Evolutionary conservation across 768 basidiomycete species (phyloP), one percentile per base, ranked within the genome.

Genomic region (Hericium alpestre): DNA sequence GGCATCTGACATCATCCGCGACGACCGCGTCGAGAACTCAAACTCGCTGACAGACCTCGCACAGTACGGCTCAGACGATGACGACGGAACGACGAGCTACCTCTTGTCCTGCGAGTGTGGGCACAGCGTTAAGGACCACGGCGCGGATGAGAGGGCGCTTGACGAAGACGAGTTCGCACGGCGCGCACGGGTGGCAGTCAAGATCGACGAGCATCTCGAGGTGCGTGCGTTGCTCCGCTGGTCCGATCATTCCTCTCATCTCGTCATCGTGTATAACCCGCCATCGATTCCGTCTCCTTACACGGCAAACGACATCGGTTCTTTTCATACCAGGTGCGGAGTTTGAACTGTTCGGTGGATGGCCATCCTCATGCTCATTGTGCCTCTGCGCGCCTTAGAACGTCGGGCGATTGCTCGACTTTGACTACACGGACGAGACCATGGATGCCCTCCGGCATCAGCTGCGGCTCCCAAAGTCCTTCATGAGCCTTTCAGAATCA

Each of bases 121-220:
- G 0, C 90, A 92, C 68, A 73, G 73, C 51, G 78, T 80, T 27
- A 69, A 66, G 40, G 76, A 80, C 23, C 88, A 90, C 63, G 82
- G 85, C n/a, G 85, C 87, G 32, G 76, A 85, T 64, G 76, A 79
- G 61, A 64, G 70, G 11, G 70, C 70, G 51, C 68, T 87, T 37
- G 83, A 81, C 57, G 74, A 73, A 52, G 76, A 78, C 50, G 86
- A 91, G 70, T 84, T 86, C 68, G 69, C 72, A n/a, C 79, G 93
- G 41, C 78, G 88, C 67, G 81, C 77, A 46, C 83, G 82, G 56
- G 80, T 89, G 11, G 91, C 90, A 3, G 79, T 85, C 53, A 80
- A 87, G 57, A 77, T 93, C 54, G 93, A 94, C 65, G 89, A 92
- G 68, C 67, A 88, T 55, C 71, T 93, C 50, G 80, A 91, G 79